Evolutionary conservation across 2,329 filamentous ascomycete species (phyloP), one percentile per base, ranked within the genome.

Genomic region (Chrysoporthe cubensis): DNA sequence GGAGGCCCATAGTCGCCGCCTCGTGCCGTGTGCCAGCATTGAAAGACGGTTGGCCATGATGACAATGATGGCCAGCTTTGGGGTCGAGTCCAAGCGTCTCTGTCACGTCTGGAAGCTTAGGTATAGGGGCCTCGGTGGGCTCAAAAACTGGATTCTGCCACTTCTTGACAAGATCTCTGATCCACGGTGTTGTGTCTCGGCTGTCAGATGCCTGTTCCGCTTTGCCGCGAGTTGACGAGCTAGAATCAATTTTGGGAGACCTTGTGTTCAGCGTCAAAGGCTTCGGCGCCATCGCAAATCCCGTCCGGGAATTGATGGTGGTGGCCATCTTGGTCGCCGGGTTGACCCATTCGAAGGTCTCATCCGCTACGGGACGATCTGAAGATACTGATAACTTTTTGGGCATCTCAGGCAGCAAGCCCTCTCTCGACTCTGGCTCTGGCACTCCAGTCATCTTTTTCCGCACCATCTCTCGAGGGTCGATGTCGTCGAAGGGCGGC

Each of bases 61-160:
- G 60, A 13, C 66, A 69, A 9, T 64, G 58, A 34, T 64, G 62
- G 34, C 58, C 62, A 3, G 64, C 52, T 46, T 74, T 68, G 14
- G 43, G 18, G 73, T 73, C 9, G 70, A 77, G 7, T 56, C 73
- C 59, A 59, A 74, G 62, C 9, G 66, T 59, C 21, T 80, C 76
- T 48, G 78, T 76, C 18, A 76, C 72, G 63, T 75, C 74, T 1
- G 77, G 72, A 0, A 83, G 66, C 4, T 75, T 77, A 5, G 84
- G 85, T 32, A 90, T 83, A 0, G 76, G 71, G 1, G 77, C 71
- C 64, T 88, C 80, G 0, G 77, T 76, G 3, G 76, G 74, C n/a
- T 84, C 79, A 75, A 96, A 97, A 0, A 92, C 81, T 0, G 93
- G 92, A 68, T 94, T 97, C 9, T 90, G 78, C 92, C 93, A 97